Percentiles rank a stretch among this genome's conserved stretches.
Conservation (phyloP, 495 filamentous ascomycete genomes). For the Staphylotrichum tortipilum region DNA sequence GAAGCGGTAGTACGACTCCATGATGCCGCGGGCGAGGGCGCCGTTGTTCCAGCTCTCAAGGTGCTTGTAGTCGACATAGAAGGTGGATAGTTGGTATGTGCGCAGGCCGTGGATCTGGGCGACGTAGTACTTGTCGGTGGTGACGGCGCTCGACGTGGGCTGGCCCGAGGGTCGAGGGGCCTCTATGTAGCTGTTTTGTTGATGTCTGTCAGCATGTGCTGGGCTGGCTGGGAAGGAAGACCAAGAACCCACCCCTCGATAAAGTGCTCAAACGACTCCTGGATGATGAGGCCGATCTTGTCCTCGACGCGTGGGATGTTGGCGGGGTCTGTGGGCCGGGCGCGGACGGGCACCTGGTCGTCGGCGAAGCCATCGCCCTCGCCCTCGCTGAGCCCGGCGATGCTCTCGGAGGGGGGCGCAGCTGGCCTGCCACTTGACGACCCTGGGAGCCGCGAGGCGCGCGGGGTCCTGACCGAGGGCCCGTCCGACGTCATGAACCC, state of each 20-base stretch:
- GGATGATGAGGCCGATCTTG: slow-evolving; percentile 73
- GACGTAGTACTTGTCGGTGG: slow-evolving; percentile 91
- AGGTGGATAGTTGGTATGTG: slow-evolving; percentile 79
- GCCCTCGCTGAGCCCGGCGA: slow-evolving; percentile 53
- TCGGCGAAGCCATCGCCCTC: slow-evolving; percentile 52
- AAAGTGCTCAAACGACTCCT: slow-evolving; percentile 77
- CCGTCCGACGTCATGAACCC: slow-evolving; percentile 39
- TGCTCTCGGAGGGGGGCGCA: slow-evolving; percentile 58
- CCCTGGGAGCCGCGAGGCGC: slow-evolving; percentile 26
- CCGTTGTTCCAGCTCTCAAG: slow-evolving; percentile 61
- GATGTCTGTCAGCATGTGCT: neutral
- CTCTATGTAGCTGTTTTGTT: slow-evolving; percentile 55
- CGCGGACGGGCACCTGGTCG: slow-evolving; percentile 45
- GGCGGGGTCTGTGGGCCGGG: slow-evolving; percentile 51
- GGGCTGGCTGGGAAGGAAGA: too few species aligned
- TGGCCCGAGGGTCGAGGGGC: slow-evolving; percentile 64
- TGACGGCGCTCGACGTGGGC: slow-evolving; percentile 62
- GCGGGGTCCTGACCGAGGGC: slow-evolving; percentile 30
- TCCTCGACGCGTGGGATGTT: slow-evolving; percentile 78
- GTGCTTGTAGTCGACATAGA: slow-evolving; percentile 95
- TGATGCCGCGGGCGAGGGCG: slow-evolving; percentile 71
- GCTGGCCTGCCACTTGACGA: slow-evolving; percentile 53
- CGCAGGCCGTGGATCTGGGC: slow-evolving; percentile 88
- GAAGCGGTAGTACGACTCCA: slow-evolving; percentile 88
- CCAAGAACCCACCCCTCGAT: slow-evolving; percentile 61